A percentile compares a stretch with the other conserved stretches of the same genome.
phyloP scores from a whole-genome alignment of 2,329 filamentous ascomycete species.

The Scytalidium lignicola region DNA sequence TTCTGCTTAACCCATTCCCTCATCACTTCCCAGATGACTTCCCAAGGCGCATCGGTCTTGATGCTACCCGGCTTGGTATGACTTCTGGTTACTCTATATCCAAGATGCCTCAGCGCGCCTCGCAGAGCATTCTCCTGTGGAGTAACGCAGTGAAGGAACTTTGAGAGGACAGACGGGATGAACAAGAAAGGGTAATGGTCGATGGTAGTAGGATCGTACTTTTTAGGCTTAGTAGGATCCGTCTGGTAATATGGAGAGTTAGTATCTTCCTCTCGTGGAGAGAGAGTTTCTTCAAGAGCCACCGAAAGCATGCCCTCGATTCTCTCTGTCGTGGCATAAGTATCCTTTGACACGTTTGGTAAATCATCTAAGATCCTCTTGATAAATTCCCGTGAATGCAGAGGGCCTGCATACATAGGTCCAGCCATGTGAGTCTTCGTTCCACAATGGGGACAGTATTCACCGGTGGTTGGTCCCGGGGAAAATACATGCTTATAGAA shows the following conservation, averaged over 20 bases:
- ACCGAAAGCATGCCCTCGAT: slow-evolving; percentile 90
- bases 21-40: slow-evolving; percentile 87
- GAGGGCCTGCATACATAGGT: slow-evolving; percentile 88
- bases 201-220: slow-evolving; percentile 53
- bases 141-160: slow-evolving; percentile 71
- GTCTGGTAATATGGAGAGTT: slow-evolving; percentile 20
- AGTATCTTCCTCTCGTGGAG: slow-evolving; percentile 13
- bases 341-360: slow-evolving; percentile 57
- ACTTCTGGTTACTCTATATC: slow-evolving; percentile 78
- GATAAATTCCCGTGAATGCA: slow-evolving; percentile 83
- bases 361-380: slow-evolving; percentile 70
- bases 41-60: slow-evolving; percentile 91
- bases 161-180: slow-evolving; percentile 67
- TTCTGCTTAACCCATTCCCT: slow-evolving; percentile 84
- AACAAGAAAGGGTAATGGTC: slow-evolving; percentile 86
- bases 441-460: slow-evolving; percentile 76
- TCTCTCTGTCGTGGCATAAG: slow-evolving; percentile 74
- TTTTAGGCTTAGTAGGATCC: slow-evolving; percentile 35
- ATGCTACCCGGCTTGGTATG: slow-evolving; percentile 87
- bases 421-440: slow-evolving; percentile 82
- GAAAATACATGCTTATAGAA: slow-evolving; percentile 78
- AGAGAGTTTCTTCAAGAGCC: slow-evolving; percentile 66
- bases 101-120: slow-evolving; percentile 74
- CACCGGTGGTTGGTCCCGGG: slow-evolving; percentile 61
- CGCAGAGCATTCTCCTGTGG: slow-evolving; percentile 75